A percentile compares a stretch with the other conserved stretches of the same genome.
Conservation (phyloP, 2,329 filamentous ascomycete species). For the Cyanodermella asteris region DNA sequence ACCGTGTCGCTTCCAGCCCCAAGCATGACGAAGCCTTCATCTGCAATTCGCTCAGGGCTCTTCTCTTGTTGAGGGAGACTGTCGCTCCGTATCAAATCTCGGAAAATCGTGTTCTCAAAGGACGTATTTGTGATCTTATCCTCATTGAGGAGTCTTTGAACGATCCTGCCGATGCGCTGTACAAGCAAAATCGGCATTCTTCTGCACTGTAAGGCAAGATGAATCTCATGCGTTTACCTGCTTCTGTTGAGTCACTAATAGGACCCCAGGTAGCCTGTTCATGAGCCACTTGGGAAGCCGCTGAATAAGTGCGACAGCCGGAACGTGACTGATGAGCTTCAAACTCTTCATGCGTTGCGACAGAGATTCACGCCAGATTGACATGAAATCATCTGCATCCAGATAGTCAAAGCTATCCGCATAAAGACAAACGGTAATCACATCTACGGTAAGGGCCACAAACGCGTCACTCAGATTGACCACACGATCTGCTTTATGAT, state of each 20-base stretch:
- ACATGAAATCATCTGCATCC: conserved; percentile 3
- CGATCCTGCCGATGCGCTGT: too few relatives aligned
- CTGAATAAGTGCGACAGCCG: background rate
- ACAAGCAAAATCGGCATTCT: background rate
- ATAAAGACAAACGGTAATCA: conserved; percentile 17
- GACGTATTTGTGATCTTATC: background rate
- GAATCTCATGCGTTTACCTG: background rate
- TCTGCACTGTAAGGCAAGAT: background rate
- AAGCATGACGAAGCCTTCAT: conserved; percentile 49
- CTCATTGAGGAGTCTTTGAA: background rate
- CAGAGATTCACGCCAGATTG: background rate
- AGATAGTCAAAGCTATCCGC: conserved; percentile 6
- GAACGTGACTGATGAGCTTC: background rate
- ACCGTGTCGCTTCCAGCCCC: conserved; percentile 53
- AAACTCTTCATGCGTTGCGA: background rate
- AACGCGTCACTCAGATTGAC: conserved; percentile 9
- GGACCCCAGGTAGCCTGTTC: background rate
- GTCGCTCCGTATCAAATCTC: conserved; percentile 2
- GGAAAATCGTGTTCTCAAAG: conserved; percentile 2
- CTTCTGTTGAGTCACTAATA: background rate
- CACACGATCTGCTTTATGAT: conserved; percentile 4
- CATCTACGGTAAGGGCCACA: conserved; percentile 14
- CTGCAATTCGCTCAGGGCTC: conserved; percentile 29
- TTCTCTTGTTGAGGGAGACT: conserved; percentile 2
- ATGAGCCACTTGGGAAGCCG: background rate